phyloP scores from a whole-genome alignment of 106 monocot genomes.

The Dioscorea alata region DNA sequence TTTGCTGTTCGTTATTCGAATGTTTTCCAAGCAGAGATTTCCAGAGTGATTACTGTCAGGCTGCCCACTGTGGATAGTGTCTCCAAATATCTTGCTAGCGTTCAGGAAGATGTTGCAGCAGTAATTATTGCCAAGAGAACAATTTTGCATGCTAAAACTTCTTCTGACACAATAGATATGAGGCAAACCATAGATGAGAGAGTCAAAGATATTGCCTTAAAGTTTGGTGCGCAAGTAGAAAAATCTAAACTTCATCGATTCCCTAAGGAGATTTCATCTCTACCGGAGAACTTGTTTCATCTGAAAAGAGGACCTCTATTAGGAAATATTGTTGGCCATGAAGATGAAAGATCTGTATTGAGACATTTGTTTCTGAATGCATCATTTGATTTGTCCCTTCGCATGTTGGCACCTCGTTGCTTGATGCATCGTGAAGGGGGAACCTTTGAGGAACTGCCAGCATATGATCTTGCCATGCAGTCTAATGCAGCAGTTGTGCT shows the following conservation, averaged over 20 bases:
- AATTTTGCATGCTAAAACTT: conserved; percentile 55
- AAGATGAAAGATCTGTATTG: conserved; percentile 96
- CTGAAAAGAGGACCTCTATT: conserved; percentile 87
- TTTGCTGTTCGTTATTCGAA: conserved; percentile 84
- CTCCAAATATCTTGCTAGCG: conserved; percentile 66
- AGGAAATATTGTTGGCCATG: conserved; percentile 88
- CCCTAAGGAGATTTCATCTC: conserved; percentile 66
- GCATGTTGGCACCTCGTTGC: conserved; percentile 92
- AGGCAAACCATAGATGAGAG: conserved; percentile 82
- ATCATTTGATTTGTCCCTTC: conserved; percentile 87
- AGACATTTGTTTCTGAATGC: conserved; percentile 86
- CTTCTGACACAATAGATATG: conserved; percentile 62
- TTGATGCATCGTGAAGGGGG: conserved; percentile 95
- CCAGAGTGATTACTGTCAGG: conserved; percentile 87
- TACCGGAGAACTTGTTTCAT: conserved; percentile 93
- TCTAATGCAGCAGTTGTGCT: conserved; percentile 85
- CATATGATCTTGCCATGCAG: conserved; percentile 97
- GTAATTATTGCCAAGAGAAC: conserved; percentile 89
- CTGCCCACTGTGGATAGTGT: conserved; percentile 81
- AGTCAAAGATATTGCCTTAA: conserved; percentile 78
- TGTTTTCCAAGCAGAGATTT: conserved; percentile 71
- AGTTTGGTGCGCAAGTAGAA: conserved; percentile 70
- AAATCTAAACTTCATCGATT: conserved; percentile 75
- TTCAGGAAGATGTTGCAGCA: conserved; percentile 75
- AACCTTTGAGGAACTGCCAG: conserved; percentile 91